Evolutionary conservation across 2,329 filamentous ascomycete species (phyloP).

Genomic region (Cercospora brassicicola): DNA sequence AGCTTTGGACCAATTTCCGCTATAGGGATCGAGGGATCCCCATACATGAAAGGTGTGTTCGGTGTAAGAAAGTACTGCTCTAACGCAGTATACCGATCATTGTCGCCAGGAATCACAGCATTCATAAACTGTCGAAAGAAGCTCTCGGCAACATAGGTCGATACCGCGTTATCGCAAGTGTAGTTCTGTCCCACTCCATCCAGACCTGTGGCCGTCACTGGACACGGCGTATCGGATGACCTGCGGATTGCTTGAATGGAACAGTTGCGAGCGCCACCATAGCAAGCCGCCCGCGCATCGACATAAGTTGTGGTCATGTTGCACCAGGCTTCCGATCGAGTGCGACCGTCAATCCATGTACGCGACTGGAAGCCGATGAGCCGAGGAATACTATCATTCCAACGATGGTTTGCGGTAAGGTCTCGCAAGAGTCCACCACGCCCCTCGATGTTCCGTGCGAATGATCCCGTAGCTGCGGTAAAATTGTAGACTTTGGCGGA

Average conservation of each 20-base stretch:
- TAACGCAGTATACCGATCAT: not conserved
- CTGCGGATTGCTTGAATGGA: not conserved
- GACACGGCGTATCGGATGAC: not conserved
- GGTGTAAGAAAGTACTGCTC: not conserved
- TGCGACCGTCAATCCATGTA: not conserved
- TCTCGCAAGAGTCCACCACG: not conserved
- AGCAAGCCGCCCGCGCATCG: not conserved
- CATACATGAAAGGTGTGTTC: not conserved
- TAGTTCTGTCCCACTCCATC: not conserved
- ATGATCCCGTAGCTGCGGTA: not conserved
- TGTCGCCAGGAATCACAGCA: not conserved
- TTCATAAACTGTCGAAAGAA: not conserved
- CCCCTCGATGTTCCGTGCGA: too few species aligned
- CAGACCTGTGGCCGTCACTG: not conserved
- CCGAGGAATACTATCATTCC: not conserved
- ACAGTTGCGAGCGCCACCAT: not conserved
- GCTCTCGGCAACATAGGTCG: not conserved
- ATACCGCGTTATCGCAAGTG: not conserved
- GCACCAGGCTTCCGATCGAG: not conserved
- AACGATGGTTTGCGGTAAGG: not conserved
- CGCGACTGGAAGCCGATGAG: not conserved
- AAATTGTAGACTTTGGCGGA: not conserved
- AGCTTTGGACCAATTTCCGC: slow-evolving; percentile 13
- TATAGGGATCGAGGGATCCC: not conserved
- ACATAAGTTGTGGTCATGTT: not conserved